phyloP scores from a whole-genome alignment of 257 asterid species.

The Ajuga chamaepitys region DNA sequence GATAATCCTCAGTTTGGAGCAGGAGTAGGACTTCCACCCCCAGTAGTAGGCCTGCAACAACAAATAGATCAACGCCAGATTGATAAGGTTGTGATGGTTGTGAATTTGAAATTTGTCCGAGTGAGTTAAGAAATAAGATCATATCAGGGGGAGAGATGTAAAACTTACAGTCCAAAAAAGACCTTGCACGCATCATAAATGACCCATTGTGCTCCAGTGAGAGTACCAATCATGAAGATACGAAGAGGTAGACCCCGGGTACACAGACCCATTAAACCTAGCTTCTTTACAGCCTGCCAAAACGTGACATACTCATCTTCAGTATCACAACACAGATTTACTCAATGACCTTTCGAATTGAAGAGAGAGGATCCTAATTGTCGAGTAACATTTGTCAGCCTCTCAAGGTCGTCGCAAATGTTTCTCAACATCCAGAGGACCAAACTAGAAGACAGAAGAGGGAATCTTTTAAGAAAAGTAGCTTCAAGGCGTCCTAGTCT shows the following conservation, averaged over 20 bases:
- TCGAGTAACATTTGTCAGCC: too few species aligned
- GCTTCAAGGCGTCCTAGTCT: too few species aligned
- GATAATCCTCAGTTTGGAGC: constrained; percentile 25
- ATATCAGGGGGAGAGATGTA: not conserved
- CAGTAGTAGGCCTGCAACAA: constrained; percentile 74
- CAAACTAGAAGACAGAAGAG: too few species aligned
- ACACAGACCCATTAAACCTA: constrained; percentile 52
- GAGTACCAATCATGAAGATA: constrained; percentile 59
- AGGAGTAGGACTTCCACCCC: constrained; percentile 53
- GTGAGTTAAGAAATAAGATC: too few species aligned
- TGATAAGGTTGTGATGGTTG: too few species aligned
- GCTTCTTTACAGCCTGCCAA: constrained; percentile 50
- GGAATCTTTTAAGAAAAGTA: too few species aligned
- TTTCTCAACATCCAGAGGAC: not conserved
- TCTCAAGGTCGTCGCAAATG: not conserved
- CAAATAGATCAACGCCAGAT: too few species aligned
- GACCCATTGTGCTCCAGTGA: constrained; percentile 81
- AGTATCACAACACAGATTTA: too few species aligned
- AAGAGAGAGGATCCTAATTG: too few species aligned
- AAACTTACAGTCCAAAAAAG: constrained; percentile 59
- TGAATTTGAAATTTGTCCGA: too few species aligned
- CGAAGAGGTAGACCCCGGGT: constrained; percentile 82
- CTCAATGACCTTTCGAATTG: too few species aligned
- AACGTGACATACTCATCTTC: not conserved
- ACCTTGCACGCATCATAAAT: constrained; percentile 75